A percentile compares a stretch with the other conserved stretches of the same genome.
Evolutionary conservation across 2,329 filamentous ascomycete species (phyloP).

Genomic region (Trichoderma sp.): DNA sequence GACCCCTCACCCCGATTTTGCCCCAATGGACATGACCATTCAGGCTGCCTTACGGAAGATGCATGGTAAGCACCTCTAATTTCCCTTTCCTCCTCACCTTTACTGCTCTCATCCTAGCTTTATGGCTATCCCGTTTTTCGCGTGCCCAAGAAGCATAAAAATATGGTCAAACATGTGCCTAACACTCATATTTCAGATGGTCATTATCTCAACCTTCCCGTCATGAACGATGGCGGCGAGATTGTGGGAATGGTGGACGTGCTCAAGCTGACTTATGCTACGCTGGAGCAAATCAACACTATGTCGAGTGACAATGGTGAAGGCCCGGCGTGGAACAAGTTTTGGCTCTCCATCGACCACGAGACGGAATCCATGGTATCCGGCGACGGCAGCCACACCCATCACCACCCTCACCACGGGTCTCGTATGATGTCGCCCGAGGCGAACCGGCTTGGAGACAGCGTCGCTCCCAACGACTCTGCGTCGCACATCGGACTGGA

Average conservation of each 20-base stretch:
- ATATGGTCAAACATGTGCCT: constrained; percentile 15
- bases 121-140: background rate
- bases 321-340: constrained; percentile 98
- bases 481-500: constrained; percentile 87
- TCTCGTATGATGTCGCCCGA: constrained; percentile 80
- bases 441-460: constrained; percentile 69
- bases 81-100: background rate
- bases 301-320: constrained; percentile 87
- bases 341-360: constrained; percentile 94
- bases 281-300: constrained; percentile 94
- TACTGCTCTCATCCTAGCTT: background rate
- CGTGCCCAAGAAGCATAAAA: background rate
- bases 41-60: constrained; percentile 97
- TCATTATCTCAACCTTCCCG: constrained; percentile 94
- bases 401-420: constrained; percentile 61
- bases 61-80: constrained; percentile 67
- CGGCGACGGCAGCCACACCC: constrained; percentile 73
- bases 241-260: constrained; percentile 99
- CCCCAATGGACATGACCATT: constrained; percentile 98
- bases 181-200: constrained; percentile 60
- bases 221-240: constrained; percentile 96
- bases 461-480: constrained; percentile 87
- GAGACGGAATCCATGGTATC: constrained; percentile 97
- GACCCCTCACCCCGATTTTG: constrained; percentile 98
- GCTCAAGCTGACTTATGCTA: constrained; percentile 95